Evolutionary conservation across 305 asterid species (phyloP).

Genomic region (Ilex paraguariensis): DNA sequence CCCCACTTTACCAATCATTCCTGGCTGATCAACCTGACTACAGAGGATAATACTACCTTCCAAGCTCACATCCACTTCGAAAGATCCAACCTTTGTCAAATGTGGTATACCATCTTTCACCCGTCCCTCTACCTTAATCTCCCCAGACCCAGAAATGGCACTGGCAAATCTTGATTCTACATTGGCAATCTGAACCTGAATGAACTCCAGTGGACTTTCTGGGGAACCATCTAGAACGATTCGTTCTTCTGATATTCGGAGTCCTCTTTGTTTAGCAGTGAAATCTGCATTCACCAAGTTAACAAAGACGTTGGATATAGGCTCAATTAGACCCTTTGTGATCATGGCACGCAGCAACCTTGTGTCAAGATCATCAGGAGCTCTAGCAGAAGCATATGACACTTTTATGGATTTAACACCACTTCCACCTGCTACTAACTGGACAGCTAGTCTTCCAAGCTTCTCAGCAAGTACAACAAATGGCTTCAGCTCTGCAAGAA

Average conservation of each 20-base stretch:
- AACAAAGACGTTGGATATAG: slow-evolving; percentile 68
- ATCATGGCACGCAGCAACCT: slow-evolving; percentile 91
- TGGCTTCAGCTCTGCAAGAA: slow-evolving; percentile 77
- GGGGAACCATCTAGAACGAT: slow-evolving; percentile 71
- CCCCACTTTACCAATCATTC: slow-evolving; percentile 92
- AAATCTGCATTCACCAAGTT: slow-evolving; percentile 91
- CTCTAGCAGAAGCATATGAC: slow-evolving; percentile 75
- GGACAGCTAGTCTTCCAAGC: slow-evolving; percentile 94
- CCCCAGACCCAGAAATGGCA: slow-evolving; percentile 83
- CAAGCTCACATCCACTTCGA: slow-evolving; percentile 89
- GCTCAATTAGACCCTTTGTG: slow-evolving; percentile 91
- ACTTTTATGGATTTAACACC: slow-evolving; percentile 80
- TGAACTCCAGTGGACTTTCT: slow-evolving; percentile 67
- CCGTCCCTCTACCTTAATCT: slow-evolving; percentile 72
- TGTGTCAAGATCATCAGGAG: slow-evolving; percentile 87
- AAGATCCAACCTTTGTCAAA: slow-evolving; percentile 78
- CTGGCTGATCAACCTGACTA: slow-evolving; percentile 97
- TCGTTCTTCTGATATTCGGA: slow-evolving; percentile 70
- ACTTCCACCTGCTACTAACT: slow-evolving; percentile 82
- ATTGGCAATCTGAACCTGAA: slow-evolving; percentile 75
- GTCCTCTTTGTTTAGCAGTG: slow-evolving; percentile 89
- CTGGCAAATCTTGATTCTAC: slow-evolving; percentile 86
- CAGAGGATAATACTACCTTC: slow-evolving; percentile 88
- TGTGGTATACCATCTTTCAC: slow-evolving; percentile 89
- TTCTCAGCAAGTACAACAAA: slow-evolving; percentile 78